Percentiles rank a stretch among this genome's conserved stretches.
Conservation (phyloP, 176 grass and related monocot genomes). For the Musa beccarii region DNA sequence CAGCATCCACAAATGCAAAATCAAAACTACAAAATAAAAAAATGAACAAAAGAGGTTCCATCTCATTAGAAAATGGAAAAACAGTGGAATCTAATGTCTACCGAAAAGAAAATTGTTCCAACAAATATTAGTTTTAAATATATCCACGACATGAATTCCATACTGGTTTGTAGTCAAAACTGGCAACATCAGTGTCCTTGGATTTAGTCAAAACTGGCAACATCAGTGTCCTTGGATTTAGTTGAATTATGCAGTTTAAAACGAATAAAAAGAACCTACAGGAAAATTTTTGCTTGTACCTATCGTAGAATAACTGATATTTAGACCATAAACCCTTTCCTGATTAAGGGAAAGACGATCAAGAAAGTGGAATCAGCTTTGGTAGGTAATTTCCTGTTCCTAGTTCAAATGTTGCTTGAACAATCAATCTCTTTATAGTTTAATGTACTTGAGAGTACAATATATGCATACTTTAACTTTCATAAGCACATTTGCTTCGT, state of each 20-base stretch:
- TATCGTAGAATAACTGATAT: background rate
- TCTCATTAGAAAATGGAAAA: background rate
- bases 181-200: background rate
- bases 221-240: background rate
- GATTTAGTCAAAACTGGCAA: slow-evolving; percentile 1
- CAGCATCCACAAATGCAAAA: slow-evolving; percentile 97
- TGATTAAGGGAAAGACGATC: background rate
- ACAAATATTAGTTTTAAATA: background rate
- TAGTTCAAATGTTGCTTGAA: background rate
- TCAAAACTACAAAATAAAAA: slow-evolving; percentile 52
- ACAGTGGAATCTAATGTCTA: too few relatives aligned
- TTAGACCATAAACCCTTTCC: background rate
- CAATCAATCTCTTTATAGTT: background rate
- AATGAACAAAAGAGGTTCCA: slow-evolving; percentile 13
- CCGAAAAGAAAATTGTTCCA: too few relatives aligned
- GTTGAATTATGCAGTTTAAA: slow-evolving; percentile 1
- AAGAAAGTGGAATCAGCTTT: background rate
- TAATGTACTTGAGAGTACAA: too few relatives aligned
- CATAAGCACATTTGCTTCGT: too few relatives aligned
- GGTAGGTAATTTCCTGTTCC: background rate
- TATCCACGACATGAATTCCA: background rate
- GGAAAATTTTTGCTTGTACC: background rate
- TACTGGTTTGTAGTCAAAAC: background rate
- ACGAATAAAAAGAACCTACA: background rate
- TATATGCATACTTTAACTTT: too few relatives aligned